A percentile compares a stretch with the other conserved stretches of the same genome.
Conservation (phyloP, 2,329 filamentous ascomycete genomes). For the Fusarium veterinarium region DNA sequence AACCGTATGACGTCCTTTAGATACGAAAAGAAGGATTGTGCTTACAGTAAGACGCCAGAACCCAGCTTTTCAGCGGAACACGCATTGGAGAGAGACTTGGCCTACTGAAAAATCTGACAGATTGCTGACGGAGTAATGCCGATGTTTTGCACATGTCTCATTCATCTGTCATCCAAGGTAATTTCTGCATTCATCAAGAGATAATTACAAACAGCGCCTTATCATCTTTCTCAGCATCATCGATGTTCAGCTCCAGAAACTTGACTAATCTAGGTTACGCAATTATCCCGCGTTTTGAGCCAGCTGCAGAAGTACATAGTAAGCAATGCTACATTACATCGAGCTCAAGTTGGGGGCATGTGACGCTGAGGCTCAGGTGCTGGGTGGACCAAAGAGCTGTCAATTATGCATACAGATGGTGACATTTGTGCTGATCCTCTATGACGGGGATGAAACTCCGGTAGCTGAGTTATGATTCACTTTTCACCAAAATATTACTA, state of each 20-base stretch:
- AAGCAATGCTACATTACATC: constrained; percentile 7
- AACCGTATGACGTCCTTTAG: no score
- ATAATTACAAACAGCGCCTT: background rate
- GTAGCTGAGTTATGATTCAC: background rate
- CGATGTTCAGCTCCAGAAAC: background rate
- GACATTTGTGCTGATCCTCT: background rate
- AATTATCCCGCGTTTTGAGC: background rate
- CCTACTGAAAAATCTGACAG: accelerated
- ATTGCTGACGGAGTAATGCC: accelerated
- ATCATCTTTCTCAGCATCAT: background rate
- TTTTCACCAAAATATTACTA: background rate
- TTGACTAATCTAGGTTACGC: background rate
- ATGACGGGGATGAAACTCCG: background rate
- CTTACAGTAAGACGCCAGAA: background rate
- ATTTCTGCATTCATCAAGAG: accelerated
- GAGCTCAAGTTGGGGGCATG: background rate
- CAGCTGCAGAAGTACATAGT: background rate
- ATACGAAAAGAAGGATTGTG: background rate
- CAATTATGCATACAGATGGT: background rate
- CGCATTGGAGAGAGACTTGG: no score
- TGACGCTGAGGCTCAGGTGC: background rate
- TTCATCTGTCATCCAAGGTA: accelerated
- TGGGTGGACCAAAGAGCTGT: background rate
- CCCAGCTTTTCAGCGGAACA: accelerated
- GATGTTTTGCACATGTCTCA: accelerated